phyloP scores from a whole-genome alignment of 2,329 filamentous ascomycete genomes.

The Pseudogymnoascus sp. region DNA sequence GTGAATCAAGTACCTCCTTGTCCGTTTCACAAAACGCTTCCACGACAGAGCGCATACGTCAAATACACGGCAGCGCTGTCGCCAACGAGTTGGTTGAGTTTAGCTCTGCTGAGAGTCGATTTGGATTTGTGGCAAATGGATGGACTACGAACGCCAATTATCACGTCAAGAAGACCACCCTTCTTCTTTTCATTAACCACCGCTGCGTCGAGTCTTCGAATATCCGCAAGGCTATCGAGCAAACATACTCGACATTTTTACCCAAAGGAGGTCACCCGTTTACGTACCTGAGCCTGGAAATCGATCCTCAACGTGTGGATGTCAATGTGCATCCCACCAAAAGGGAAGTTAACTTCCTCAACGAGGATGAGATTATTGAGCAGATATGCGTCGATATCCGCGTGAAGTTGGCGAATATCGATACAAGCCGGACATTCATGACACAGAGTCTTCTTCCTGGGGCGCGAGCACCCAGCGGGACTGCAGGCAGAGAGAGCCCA shows the following conservation, averaged over 20 bases:
- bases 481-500: slow-evolving; percentile 14
- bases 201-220: slow-evolving; percentile 81
- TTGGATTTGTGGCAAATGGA: slow-evolving; percentile 75
- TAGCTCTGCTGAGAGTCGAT: slow-evolving; percentile 60
- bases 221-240: slow-evolving; percentile 84
- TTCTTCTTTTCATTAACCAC: slow-evolving; percentile 94
- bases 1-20: slow-evolving; percentile 74
- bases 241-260: slow-evolving; percentile 77
- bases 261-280: slow-evolving; percentile 95
- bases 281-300: slow-evolving; percentile 82
- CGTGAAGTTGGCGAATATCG: slow-evolving; percentile 70
- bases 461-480: slow-evolving; percentile 33
- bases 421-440: slow-evolving; percentile 88
- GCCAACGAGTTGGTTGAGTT: slow-evolving; percentile 84
- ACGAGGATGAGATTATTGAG: slow-evolving; percentile 93
- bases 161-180: slow-evolving; percentile 76
- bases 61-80: slow-evolving; percentile 75
- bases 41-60: slow-evolving; percentile 74
- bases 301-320: slow-evolving; percentile 85
- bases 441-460: slow-evolving; percentile 84
- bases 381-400: slow-evolving; percentile 74
- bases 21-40: slow-evolving; percentile 67
- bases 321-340: slow-evolving; percentile 98
- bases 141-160: slow-evolving; percentile 92
- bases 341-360: slow-evolving; percentile 90